These are phyloP conservation scores for Verticillium tricorpus DNA, from an alignment of 2,329 filamentous ascomycete genomes.

Conservation along the genomic window DNA sequence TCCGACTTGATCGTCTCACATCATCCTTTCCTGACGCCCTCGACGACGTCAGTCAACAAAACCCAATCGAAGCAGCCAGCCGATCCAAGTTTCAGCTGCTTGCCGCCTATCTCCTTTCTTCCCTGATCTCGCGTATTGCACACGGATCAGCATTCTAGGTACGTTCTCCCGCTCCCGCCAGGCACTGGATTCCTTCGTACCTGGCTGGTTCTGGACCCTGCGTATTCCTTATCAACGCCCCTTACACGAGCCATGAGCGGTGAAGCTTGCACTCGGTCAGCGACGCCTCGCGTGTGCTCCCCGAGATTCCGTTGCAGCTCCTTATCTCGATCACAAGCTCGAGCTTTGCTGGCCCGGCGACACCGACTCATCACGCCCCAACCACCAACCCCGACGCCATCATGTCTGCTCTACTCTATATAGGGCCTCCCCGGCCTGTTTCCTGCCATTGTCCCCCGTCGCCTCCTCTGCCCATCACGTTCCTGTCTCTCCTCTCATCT, in stretches of 20 bases:
- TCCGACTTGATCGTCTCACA: background rate
- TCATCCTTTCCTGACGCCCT: background rate
- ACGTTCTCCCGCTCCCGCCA: conserved; percentile 8
- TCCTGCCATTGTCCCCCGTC: background rate
- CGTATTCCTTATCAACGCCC: conserved; percentile 11
- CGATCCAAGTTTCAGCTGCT: background rate
- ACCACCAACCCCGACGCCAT: background rate
- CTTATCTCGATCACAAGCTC: background rate
- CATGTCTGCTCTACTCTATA: background rate
- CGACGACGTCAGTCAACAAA: background rate
- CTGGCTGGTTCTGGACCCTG: conserved; percentile 3
- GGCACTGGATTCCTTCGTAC: background rate
- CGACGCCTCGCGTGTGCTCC: background rate
- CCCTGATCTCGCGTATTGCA: conserved; percentile 12
- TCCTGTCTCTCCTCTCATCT: background rate
- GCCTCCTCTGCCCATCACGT: background rate
- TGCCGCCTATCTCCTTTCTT: background rate
- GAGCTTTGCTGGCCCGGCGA: background rate
- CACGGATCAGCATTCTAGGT: conserved; percentile 13
- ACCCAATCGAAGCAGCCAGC: background rate
- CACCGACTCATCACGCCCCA: background rate
- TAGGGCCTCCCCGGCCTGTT: background rate
- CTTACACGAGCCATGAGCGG: conserved; percentile 10
- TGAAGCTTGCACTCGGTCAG: conserved; percentile 6
- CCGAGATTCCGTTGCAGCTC: background rate